Conservation (phyloP, 2,329 filamentous ascomycete genomes). For the Periconia sp. region DNA sequence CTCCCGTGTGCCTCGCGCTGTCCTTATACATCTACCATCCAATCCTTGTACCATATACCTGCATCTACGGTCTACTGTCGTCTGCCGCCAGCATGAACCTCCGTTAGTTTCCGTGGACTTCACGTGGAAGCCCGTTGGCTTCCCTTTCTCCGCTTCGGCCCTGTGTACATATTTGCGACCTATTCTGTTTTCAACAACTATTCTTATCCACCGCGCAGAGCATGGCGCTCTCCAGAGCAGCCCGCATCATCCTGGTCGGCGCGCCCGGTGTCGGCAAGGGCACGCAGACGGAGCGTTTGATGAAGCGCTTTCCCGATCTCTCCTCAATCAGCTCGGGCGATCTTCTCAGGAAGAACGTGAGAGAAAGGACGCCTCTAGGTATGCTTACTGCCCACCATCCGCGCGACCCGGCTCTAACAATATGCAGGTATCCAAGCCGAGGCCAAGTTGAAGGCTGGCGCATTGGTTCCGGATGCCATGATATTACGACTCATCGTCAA, state of each 20-base stretch:
- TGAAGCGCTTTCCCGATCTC: slow-evolving; percentile 85
- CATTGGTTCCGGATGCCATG: slow-evolving; percentile 87
- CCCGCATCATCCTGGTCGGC: slow-evolving; percentile 91
- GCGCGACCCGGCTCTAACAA: slow-evolving; percentile 19
- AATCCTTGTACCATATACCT: not conserved
- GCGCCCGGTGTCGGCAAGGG: slow-evolving; percentile 98
- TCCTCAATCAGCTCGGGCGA: slow-evolving; percentile 94
- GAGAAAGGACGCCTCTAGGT: slow-evolving; percentile 86
- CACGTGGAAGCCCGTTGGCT: slow-evolving; percentile 28
- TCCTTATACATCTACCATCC: not conserved
- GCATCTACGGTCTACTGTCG: slow-evolving; percentile 1
- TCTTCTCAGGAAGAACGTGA: slow-evolving; percentile 89
- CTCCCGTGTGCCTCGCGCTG: not conserved
- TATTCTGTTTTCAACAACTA: slow-evolving; percentile 1
- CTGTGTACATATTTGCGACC: slow-evolving; percentile 10
- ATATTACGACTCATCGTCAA: slow-evolving; percentile 92
- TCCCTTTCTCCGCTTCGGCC: slow-evolving; percentile 24
- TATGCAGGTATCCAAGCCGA: slow-evolving; percentile 84
- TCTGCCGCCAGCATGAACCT: slow-evolving; percentile 21
- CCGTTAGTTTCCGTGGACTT: slow-evolving; percentile 27
- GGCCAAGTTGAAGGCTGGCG: slow-evolving; percentile 82
- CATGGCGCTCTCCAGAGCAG: slow-evolving; percentile 65
- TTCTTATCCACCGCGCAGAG: slow-evolving; percentile 3
- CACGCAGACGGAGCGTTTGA: slow-evolving; percentile 89
- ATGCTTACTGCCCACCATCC: slow-evolving; percentile 26